Base-by-base conservation (phyloP, 208 protist genomes). In the Strigomonas galati region DNA sequence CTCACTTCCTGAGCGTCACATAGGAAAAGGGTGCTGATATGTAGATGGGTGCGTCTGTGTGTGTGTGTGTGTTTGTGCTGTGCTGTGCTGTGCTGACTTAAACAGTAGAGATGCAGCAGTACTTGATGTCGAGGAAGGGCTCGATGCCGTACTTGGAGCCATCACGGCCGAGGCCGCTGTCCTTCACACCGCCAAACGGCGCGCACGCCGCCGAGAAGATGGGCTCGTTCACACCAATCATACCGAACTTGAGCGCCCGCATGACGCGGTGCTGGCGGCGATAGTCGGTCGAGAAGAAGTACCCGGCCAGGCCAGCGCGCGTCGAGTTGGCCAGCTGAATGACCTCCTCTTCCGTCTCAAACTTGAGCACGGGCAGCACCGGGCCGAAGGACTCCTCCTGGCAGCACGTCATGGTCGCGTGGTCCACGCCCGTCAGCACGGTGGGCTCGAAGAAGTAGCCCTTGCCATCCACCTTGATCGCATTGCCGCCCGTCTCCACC, bases 141-240 rank as follows among this genome's bases (percentile, higher is more conserved):
- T 96, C 86, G 58, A 94, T 94, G 56, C 91, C 91, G 63, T 96
- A 92, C 73, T 84, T 88, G 71, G 88, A 92, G 54, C 86, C 92
- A 61, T 97, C 92, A 10, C 85, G 82, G 17, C 92, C 94, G 21
- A 97, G 76, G 24, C 94, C 94, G 64, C 80, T 89, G 28, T 93
- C 85, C 74, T 98, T 98, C 26, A 93, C 63, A 4, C 92, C 94
- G 44, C 94, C 94, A 67, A 97, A 98, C 28, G 94, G 94, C 9
- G 40, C 40, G 9, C 3, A 4, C 0, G 82, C 75, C 43, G 49
- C 62, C 19, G 89, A 88, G 28, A 91, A 56, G 49, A 61, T 69
- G 26, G 63, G 71, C 66, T 92, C 88, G 70, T 96, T 95, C 30
- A 93, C 71, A 32, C 88, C 92, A 21, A 95, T 76, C 82, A 97